Conservation (phyloP, 306 rosid genomes). For the Begonia loranthoides region DNA sequence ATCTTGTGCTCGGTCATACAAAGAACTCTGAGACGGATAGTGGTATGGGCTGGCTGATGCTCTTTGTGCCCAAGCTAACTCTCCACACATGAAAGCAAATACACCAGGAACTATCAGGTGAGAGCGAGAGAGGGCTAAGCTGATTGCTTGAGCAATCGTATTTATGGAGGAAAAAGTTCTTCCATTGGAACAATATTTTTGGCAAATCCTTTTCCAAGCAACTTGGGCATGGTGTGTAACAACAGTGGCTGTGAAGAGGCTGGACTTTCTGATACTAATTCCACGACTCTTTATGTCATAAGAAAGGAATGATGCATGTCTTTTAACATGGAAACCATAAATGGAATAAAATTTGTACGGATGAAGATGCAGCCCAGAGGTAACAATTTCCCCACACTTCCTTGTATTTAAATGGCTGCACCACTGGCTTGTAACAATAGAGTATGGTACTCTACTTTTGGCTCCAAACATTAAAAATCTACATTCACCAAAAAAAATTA, state of each 20-base stretch:
- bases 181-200: constrained; percentile 32
- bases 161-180: constrained; percentile 35
- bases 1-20: constrained; percentile 67
- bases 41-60: constrained; percentile 31
- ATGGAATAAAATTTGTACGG: constrained; percentile 30
- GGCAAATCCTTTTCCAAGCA: constrained; percentile 56
- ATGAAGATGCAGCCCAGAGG: constrained; percentile 35
- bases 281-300: constrained; percentile 21
- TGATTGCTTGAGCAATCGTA: constrained; percentile 75
- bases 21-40: constrained; percentile 33
- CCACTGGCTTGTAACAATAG: constrained; percentile 24
- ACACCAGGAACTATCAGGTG: constrained; percentile 67
- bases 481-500: constrained; percentile 21
- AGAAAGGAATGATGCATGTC: constrained; percentile 23
- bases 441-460: constrained; percentile 31
- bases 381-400: constrained; percentile 33
- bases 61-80: constrained; percentile 66
- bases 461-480: constrained; percentile 61
- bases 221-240: constrained; percentile 37
- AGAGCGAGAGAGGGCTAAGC: constrained; percentile 66
- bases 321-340: constrained; percentile 26
- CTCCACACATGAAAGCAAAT: constrained; percentile 66
- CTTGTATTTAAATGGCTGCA: constrained; percentile 22
- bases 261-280: constrained; percentile 23
- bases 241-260: constrained; percentile 27